Evolutionary conservation across 495 filamentous ascomycete species (phyloP), one percentile per base, ranked within the genome.

Genomic region (Bacidia rubella): DNA sequence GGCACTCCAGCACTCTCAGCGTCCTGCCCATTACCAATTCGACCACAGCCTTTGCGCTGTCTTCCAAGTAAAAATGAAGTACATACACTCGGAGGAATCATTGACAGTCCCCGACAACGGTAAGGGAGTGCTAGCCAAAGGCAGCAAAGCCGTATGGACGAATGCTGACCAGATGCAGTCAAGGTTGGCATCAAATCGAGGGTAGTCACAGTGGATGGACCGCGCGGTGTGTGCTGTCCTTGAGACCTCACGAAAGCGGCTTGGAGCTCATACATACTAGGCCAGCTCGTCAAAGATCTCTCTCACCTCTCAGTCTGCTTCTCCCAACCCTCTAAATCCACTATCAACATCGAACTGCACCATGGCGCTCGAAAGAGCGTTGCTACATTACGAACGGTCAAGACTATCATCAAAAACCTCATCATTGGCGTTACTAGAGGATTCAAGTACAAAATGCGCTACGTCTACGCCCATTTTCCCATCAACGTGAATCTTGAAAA

Each of bases 381-480:
- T 65, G 92, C 92, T 69, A 86, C 92, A 56, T 87, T 98, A 66
- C 90, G 92, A 63, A 98, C 92, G 63, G 92, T 98, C 81, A 85
- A 85, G 63, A 88, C 89, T 53, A 64, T 97, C 70, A 95, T 98
- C 78, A 85, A 92, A 80, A 98, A 98, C 82, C 63, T 98, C 70
- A 86, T 97, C 73, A 83, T 87, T 67, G 92, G 92, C 71, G 92
- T 98, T 56, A 98, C 93, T 66, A 90, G 85, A 75, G 92, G 92
- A 57, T 98, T 85, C 86, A 90, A 90, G 77, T 98, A 98, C 85
- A 98, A 97, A 85, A 97, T 98, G 92, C 86, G 92, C 60, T 98
- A 98, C 74, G 92, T 98, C 74, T 98, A 98, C 71, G 92, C 92
- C 63, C 92, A 98, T 81, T 98, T 98, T 69, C 92, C 92, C 69